These are phyloP conservation scores for Colletotrichum karsti DNA, from an alignment of 2,329 filamentous ascomycete genomes.

Conservation along the genomic window DNA sequence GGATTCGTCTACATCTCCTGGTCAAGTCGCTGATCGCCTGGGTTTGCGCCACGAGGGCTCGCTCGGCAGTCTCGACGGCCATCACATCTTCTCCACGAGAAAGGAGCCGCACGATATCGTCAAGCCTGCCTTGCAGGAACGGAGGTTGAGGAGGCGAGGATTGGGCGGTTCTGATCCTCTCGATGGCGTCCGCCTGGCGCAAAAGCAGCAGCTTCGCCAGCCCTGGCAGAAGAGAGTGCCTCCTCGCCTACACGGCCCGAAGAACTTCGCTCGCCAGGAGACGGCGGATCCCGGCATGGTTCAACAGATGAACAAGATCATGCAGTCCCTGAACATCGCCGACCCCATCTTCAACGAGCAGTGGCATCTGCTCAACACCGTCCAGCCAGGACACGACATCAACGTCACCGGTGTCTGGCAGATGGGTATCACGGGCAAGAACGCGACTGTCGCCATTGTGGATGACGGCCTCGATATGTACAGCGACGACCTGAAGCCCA, in stretches of 20 bases:
- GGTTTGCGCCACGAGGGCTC: constrained; percentile 84
- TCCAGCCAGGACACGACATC: constrained; percentile 86
- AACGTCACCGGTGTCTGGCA: constrained; percentile 97
- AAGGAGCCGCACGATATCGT: constrained; percentile 70
- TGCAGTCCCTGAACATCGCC: constrained; percentile 73
- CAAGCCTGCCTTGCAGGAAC: constrained; percentile 58
- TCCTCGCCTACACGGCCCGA: constrained; percentile 32
- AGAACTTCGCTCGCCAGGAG: constrained; percentile 24
- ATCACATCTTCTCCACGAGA: constrained; percentile 85
- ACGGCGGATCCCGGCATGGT: constrained; percentile 53
- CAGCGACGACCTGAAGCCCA: constrained; percentile 89
- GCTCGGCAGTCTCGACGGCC: constrained; percentile 79
- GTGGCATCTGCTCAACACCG: constrained; percentile 92
- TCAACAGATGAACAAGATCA: constrained; percentile 67
- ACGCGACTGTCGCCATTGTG: constrained; percentile 90
- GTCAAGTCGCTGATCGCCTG: constrained; percentile 75
- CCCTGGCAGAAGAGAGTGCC: constrained; percentile 64
- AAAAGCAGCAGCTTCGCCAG: constrained; percentile 72
- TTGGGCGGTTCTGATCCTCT: constrained; percentile 65
- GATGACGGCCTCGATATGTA: constrained; percentile 97
- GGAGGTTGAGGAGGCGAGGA: constrained; percentile 70
- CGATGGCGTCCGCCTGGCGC: constrained; percentile 78
- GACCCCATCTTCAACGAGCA: constrained; percentile 95
- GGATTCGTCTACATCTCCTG: constrained; percentile 69
- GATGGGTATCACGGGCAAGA: constrained; percentile 88